Conservation (phyloP, 495 filamentous ascomycete genomes). For the Lasiosphaeria ovina region DNA sequence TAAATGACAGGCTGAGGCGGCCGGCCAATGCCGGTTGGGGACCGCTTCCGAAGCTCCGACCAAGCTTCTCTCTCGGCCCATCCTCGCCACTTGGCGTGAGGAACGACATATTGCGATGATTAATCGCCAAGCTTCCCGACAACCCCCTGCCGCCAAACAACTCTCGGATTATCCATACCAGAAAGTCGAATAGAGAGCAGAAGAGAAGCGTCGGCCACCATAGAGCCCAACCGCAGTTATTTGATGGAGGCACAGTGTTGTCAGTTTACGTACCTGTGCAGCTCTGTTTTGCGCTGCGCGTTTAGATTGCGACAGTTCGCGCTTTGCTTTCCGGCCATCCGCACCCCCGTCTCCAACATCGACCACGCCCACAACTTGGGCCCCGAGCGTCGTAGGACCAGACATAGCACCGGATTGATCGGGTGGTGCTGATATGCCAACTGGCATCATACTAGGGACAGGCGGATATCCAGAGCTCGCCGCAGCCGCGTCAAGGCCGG, state of each 20-base stretch:
- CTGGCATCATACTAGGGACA: slow-evolving; percentile 35
- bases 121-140: slow-evolving; percentile 8
- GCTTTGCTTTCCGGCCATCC: slow-evolving; percentile 58
- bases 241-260: too few species aligned
- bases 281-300: slow-evolving; percentile 95
- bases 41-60: neutral
- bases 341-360: slow-evolving; percentile 27
- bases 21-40: neutral
- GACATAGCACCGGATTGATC: slow-evolving; percentile 27
- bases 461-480: slow-evolving; percentile 21
- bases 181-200: neutral
- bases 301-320: slow-evolving; percentile 91
- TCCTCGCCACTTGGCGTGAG: slow-evolving; percentile 6
- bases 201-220: neutral
- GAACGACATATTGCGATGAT: slow-evolving; percentile 7
- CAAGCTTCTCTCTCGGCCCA: neutral
- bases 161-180: too few species aligned
- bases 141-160: too few species aligned
- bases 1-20: neutral
- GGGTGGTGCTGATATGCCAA: slow-evolving; percentile 23
- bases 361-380: slow-evolving; percentile 10
- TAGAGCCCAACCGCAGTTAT: too few species aligned
- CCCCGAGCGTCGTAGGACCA: slow-evolving; percentile 18
- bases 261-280: slow-evolving; percentile 67
- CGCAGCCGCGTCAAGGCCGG: slow-evolving; percentile 23